Base-by-base conservation (phyloP, 306 rosid genomes). In the Malus sylvestris region DNA sequence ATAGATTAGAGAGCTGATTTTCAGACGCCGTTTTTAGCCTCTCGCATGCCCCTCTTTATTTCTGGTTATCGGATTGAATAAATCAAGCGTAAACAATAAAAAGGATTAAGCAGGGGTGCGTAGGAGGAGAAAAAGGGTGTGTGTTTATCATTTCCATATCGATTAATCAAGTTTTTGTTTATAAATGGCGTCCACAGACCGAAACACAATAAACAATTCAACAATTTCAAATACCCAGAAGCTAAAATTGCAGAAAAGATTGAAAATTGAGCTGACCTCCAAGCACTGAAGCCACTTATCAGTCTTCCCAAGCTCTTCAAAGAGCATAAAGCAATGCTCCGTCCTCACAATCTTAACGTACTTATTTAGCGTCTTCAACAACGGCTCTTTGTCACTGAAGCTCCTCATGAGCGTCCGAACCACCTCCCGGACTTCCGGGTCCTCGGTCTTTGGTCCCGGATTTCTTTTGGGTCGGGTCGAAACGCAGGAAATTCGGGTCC, bases 271-370 rank as follows among this genome's bases (percentile, higher is more conserved):
- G 52, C 78, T 35, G 76, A 94, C 97, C 97, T 95, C 98, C 70
- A 94, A 87, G 91, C 95, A 94, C 73, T 90, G 95, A 51, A 89
- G 91, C 97, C 98, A 95, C 22, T 85, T 92, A 64, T 89, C 96
- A 38, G 68, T 16, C 79, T 78, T 91, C 46, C 93, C 97, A 40
- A 95, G 87, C 83, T 90, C 90, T 83, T 92, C 96, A 55, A 92
- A 95, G 32, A 92, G 92, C 52, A 92, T 80, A 81, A 95, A 95
- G 35, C 98, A 93, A 58, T 95, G 98, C 22, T 89, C 92, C 14
- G 97, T 95, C 55, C 97, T 83, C 27, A 95, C 79, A 67, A 84
- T 23, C 81, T 72, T 89, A 22, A 90, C 96, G 27, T 87, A 86
- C 90, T 94, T 89, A 81, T 87, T 86, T 74, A 89, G 76, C 5